These are phyloP conservation scores for Candida vaughaniae DNA, from an alignment of 805 yeast species.

Conservation along the genomic window DNA sequence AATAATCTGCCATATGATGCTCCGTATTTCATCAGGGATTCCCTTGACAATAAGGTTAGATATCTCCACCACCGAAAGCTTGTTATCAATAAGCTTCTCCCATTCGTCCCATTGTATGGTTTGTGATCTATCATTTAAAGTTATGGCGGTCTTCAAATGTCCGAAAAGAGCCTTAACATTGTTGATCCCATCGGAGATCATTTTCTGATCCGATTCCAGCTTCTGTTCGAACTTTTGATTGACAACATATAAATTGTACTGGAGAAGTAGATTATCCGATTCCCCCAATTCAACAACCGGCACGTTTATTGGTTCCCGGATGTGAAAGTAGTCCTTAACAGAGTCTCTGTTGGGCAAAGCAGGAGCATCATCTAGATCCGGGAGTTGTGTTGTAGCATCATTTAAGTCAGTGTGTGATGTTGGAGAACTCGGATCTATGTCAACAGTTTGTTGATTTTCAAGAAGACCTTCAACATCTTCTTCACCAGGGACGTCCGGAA, in stretches of 20 bases:
- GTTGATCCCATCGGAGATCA: slow-evolving; percentile 35
- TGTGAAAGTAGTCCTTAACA: slow-evolving; percentile 10
- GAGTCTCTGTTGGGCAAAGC: slow-evolving; percentile 9
- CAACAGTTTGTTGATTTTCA: not conserved
- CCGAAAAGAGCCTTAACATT: slow-evolving; percentile 25
- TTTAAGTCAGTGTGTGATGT: too few species aligned
- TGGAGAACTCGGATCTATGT: too few species aligned
- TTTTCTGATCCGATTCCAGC: slow-evolving; percentile 35
- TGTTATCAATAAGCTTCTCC: slow-evolving; percentile 78
- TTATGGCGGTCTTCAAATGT: slow-evolving; percentile 26
- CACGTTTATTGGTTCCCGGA: slow-evolving; percentile 9
- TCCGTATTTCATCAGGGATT: slow-evolving; percentile 81
- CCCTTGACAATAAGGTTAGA: slow-evolving; percentile 67
- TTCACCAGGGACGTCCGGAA: too few species aligned
- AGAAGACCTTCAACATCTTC: not conserved
- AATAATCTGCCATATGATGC: slow-evolving; percentile 90
- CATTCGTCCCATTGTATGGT: slow-evolving; percentile 82
- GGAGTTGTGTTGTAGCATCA: too few species aligned
- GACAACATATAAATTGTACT: slow-evolving; percentile 51
- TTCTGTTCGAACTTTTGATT: slow-evolving; percentile 47
- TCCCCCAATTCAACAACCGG: slow-evolving; percentile 8
- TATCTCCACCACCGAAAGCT: slow-evolving; percentile 64
- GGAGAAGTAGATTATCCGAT: not conserved
- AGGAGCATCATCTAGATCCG: not conserved
- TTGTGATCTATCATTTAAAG: slow-evolving; percentile 11